Base-by-base conservation (phyloP, 2,329 filamentous ascomycete species). In the Diplodia seriata region DNA sequence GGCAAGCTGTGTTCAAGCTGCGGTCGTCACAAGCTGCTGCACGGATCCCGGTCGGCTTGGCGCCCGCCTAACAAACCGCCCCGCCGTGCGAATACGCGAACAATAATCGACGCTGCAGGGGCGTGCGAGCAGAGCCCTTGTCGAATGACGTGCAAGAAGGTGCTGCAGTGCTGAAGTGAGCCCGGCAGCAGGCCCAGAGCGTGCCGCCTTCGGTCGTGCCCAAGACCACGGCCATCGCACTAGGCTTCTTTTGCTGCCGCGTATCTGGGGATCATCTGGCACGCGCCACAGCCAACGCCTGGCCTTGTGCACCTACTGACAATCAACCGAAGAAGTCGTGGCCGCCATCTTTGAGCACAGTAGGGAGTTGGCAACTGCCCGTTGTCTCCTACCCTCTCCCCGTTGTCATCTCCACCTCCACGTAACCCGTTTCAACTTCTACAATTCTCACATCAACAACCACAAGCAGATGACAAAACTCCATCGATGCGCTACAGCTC, bases 1-100 rank as follows among this genome's bases (percentile, higher is more conserved):
- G 59, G 59, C 59, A 63, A 63, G 59, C 59, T 63, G 59, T 63
- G 50, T 53, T 43, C 54, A 67, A 67, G 64, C 64, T 66, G 64
- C 40, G 33, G 65, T 67, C 66, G 55, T 67, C 66, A 67, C 65
- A 67, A 59, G 55, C 65, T 62, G 55, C 65, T 62, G 66, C 55
- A 51, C 55, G 43, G 36, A 67, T 51, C 66, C 66, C 55, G 50
- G 66, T 62, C 56, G 36, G 36, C 66, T 67, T 67, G 64, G 64
- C 64, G 64, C 64, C 31, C 53, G 64, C 64, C 64, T 57, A 56
- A 57, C 15, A 31, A 51, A 40, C 26, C 53, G 55, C 55, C 64
- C 64, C 64, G 53, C 53, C 20, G 18, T 20, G 18, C 43, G n/a
- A 47, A 47, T 20, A 47, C 43, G 43, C 43, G 43, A 29, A 29